Evolutionary conservation across 2,329 filamentous ascomycete species (phyloP).

Genomic region (Laburnicola sp.): DNA sequence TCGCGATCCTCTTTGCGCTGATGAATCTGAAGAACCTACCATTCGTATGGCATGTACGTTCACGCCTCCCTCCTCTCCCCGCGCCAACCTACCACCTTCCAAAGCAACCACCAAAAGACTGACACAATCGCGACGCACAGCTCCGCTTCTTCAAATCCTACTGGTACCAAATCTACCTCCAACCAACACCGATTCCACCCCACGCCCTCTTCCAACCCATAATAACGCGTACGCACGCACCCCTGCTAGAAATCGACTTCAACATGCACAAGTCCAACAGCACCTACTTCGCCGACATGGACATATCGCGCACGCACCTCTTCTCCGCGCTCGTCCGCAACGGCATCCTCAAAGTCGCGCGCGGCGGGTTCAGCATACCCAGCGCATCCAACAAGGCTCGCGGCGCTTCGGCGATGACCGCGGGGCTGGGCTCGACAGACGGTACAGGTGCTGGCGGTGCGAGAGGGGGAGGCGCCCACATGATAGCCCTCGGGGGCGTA

Average conservation of each 20-base stretch:
- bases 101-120: conserved; percentile 8
- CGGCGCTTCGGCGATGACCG: background rate
- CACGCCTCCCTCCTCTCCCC: background rate
- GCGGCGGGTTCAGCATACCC: conserved; percentile 20
- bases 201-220: conserved; percentile 73
- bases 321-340: conserved; percentile 60
- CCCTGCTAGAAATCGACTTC: conserved; percentile 80
- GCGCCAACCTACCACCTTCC: conserved; percentile 26
- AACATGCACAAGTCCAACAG: conserved; percentile 82
- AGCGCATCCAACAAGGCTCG: background rate
- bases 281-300: conserved; percentile 86
- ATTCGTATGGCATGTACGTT: conserved; percentile 72
- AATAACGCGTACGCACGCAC: conserved; percentile 67
- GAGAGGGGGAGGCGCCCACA: conserved; percentile 28
- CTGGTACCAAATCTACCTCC: conserved; percentile 53
- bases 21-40: conserved; percentile 75
- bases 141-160: conserved; percentile 52
- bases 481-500: conserved; percentile 53
- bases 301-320: conserved; percentile 79
- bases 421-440: conserved; percentile 4
- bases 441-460: conserved; percentile 21
- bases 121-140: conserved; percentile 28
- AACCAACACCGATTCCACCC: conserved; percentile 51
- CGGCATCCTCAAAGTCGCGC: conserved; percentile 44
- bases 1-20: conserved; percentile 39